Percentiles rank a stretch among this genome's conserved stretches.
Evolutionary conservation across 371 early-diverging fungal genomes (phyloP).

Genomic region (Blyttiomyces sp.): DNA sequence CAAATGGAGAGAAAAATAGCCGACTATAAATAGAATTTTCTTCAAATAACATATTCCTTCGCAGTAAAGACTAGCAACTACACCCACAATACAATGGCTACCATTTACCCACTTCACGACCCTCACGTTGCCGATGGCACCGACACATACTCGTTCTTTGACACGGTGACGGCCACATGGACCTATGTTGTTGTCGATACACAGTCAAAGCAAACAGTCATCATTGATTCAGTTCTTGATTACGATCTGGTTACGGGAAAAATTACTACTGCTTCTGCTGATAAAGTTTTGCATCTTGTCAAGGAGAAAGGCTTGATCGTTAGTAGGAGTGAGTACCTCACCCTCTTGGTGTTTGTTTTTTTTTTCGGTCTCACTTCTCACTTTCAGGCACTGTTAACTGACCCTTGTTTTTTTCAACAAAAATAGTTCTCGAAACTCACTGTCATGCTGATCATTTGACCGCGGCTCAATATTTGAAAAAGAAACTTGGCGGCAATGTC

Average conservation of each 20-base stretch:
- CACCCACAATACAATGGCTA: no score
- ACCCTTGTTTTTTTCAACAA: no score
- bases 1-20: no score
- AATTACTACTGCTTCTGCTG: slow-evolving; percentile 12
- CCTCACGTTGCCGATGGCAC: neutral
- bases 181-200: slow-evolving; percentile 10
- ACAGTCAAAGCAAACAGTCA: slow-evolving; percentile 7
- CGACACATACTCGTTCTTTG: slow-evolving; percentile 10
- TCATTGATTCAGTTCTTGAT: slow-evolving; percentile 32
- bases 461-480: slow-evolving; percentile 21
- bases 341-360: no score
- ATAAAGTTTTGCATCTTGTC: slow-evolving; percentile 12
- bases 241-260: slow-evolving; percentile 11
- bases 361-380: no score
- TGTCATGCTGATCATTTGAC: slow-evolving; percentile 33
- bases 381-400: no score
- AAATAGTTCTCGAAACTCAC: slow-evolving; percentile 34
- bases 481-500: slow-evolving; percentile 6
- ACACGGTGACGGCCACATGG: slow-evolving; percentile 8
- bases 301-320: slow-evolving; percentile 2
- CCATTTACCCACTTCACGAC: no score
- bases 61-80: no score
- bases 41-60: no score
- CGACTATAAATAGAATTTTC: no score
- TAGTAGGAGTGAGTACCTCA: no score